Percentiles rank a stretch among this genome's conserved stretches.
Evolutionary conservation across 768 basidiomycete genomes (phyloP).

Genomic region (Lyophyllum atratum): DNA sequence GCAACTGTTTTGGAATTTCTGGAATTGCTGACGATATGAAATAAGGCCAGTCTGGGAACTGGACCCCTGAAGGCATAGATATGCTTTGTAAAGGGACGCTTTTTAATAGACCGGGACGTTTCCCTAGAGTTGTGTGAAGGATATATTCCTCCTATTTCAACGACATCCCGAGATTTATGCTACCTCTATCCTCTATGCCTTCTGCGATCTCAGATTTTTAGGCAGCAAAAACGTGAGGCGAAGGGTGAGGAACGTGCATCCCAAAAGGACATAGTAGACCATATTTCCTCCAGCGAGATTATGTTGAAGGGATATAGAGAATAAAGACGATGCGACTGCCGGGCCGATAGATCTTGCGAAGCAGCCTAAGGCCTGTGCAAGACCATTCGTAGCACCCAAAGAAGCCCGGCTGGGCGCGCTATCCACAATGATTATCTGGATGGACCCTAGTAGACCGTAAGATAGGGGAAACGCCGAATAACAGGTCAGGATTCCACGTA

Average conservation of each 20-base stretch:
- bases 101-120: no score
- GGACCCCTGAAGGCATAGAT: no score
- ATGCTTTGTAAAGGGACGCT: no score
- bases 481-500: slow-evolving; percentile 18
- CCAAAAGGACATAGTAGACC: slow-evolving; percentile 32
- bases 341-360: slow-evolving; percentile 45
- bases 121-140: no score
- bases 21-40: no score
- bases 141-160: no score
- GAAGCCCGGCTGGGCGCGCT: slow-evolving; percentile 40
- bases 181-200: not conserved
- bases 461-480: not conserved
- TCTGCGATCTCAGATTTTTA: slow-evolving; percentile 5
- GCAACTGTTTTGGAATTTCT: not conserved
- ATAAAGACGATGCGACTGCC: slow-evolving; percentile 42
- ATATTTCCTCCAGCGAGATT: slow-evolving; percentile 39
- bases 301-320: slow-evolving; percentile 37
- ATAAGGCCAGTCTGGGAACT: no score
- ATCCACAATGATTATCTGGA: slow-evolving; percentile 47
- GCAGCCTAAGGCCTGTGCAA: slow-evolving; percentile 55
- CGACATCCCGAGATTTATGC: not conserved
- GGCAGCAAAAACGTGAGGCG: slow-evolving; percentile 17
- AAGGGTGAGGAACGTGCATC: slow-evolving; percentile 15
- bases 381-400: slow-evolving; percentile 55
- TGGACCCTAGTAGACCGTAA: slow-evolving; percentile 40